Evolutionary conservation across 345 rosid genomes (phyloP).

Genomic region (Odontarrhena argentea): DNA sequence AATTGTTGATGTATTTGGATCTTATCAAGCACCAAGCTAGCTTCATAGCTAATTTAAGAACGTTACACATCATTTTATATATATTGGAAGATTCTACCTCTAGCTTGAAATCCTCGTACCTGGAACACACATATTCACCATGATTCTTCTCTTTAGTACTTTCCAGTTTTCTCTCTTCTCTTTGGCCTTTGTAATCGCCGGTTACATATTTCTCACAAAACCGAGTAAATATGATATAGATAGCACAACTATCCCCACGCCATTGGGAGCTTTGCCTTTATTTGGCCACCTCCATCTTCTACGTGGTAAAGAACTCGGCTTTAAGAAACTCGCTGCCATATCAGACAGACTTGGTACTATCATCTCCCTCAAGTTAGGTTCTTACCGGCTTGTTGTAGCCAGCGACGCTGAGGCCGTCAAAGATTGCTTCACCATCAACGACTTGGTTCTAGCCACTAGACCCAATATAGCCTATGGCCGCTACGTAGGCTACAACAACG

Average conservation of each 20-base stretch:
- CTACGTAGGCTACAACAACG: slow-evolving; percentile 62
- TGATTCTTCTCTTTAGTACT: slow-evolving; percentile 24
- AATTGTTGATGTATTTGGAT: slow-evolving; percentile 9
- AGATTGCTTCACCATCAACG: slow-evolving; percentile 60
- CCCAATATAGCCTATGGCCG: slow-evolving; percentile 55
- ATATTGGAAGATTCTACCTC: no score
- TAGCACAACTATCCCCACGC: slow-evolving; percentile 47
- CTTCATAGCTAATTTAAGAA: not conserved
- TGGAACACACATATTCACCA: slow-evolving; percentile 9
- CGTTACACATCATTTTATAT: not conserved
- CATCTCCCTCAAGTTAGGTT: slow-evolving; percentile 57
- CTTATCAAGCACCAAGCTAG: not conserved
- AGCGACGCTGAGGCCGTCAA: slow-evolving; percentile 49
- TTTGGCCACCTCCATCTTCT: slow-evolving; percentile 70
- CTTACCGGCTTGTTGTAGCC: slow-evolving; percentile 41
- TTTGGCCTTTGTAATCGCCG: slow-evolving; percentile 15
- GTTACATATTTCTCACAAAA: slow-evolving; percentile 24
- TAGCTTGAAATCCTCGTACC: not conserved
- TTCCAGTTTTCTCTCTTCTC: slow-evolving; percentile 26
- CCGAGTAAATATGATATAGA: not conserved
- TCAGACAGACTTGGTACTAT: slow-evolving; percentile 60
- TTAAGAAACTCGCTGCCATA: slow-evolving; percentile 50
- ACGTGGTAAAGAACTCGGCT: slow-evolving; percentile 39
- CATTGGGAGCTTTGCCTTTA: slow-evolving; percentile 59
- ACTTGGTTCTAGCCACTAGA: slow-evolving; percentile 54